Evolutionary conservation across 129 eudicot species (phyloP).

Genomic region (Calendula officinalis): DNA sequence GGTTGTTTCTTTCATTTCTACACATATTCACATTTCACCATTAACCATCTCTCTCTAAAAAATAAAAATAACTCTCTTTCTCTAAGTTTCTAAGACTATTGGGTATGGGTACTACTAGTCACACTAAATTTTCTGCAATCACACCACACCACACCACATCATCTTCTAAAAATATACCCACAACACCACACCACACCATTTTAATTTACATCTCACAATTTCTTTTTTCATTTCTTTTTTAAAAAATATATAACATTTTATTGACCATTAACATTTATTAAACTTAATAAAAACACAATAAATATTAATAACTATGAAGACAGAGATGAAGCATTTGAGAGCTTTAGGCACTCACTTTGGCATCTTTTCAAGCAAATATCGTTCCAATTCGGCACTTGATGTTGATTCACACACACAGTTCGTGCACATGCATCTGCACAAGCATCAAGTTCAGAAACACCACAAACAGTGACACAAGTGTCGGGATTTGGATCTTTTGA

Average conservation of each 20-base stretch:
- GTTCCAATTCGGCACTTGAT: slow-evolving; percentile 96
- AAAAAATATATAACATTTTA: too few relatives aligned
- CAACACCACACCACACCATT: too few relatives aligned
- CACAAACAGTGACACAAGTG: slow-evolving; percentile 93
- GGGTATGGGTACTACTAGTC: slow-evolving; percentile 9
- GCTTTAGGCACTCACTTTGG: slow-evolving; percentile 89
- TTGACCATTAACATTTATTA: too few relatives aligned
- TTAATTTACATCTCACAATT: too few relatives aligned
- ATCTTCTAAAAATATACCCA: too few relatives aligned
- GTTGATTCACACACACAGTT: slow-evolving; percentile 93
- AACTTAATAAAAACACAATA: background rate
- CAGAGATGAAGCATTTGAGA: slow-evolving; percentile 46
- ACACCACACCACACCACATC: too few relatives aligned
- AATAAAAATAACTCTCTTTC: background rate
- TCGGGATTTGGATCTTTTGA: slow-evolving; percentile 90
- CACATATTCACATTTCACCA: background rate
- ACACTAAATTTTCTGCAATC: too few relatives aligned
- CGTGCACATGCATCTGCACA: slow-evolving; percentile 98
- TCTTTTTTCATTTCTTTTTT: too few relatives aligned
- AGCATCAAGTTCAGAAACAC: slow-evolving; percentile 96
- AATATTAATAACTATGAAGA: slow-evolving; percentile 21
- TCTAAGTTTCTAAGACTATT: slow-evolving; percentile 1
- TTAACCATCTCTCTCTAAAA: slow-evolving; percentile 2
- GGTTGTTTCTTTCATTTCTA: slow-evolving; percentile 21
- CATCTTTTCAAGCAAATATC: slow-evolving; percentile 88